phyloP scores from a whole-genome alignment of 768 basidiomycete species.

The Russula ochroleuca region DNA sequence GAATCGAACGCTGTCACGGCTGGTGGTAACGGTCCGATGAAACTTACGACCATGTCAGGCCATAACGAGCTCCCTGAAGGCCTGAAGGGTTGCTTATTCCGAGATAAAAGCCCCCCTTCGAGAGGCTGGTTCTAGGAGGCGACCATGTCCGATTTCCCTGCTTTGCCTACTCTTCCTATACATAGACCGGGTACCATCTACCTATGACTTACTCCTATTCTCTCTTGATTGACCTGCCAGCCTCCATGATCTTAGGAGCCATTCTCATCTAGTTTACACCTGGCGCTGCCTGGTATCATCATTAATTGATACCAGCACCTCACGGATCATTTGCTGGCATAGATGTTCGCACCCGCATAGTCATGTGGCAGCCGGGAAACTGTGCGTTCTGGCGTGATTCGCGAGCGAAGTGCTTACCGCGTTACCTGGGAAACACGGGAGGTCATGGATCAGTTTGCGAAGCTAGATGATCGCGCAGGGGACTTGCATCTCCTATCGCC shows the following conservation, averaged over 20 bases:
- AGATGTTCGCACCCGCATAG: constrained; percentile 54
- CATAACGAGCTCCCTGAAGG: too few species aligned
- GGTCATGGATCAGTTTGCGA: too few species aligned
- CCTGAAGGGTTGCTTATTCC: too few species aligned
- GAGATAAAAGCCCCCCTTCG: too few species aligned
- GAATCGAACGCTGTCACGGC: not conserved
- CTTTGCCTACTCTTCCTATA: constrained; percentile 61
- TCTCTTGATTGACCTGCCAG: constrained; percentile 32
- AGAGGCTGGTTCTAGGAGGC: too few species aligned
- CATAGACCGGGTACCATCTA: constrained; percentile 48
- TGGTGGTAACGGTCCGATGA: too few species aligned
- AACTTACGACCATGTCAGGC: too few species aligned
- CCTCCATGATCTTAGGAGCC: constrained; percentile 48
- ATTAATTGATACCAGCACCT: constrained; percentile 55
- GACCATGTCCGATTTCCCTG: constrained; percentile 44
- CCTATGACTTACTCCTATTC: not conserved
- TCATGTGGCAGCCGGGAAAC: constrained; percentile 64
- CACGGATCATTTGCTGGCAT: constrained; percentile 35
- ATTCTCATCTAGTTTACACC: constrained; percentile 53
- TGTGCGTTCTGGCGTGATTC: constrained; percentile 42
- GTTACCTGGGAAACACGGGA: too few species aligned
- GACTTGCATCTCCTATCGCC: too few species aligned
- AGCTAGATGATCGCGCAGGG: too few species aligned
- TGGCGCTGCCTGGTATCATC: constrained; percentile 63
- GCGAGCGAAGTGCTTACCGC: too few species aligned